Base-by-base conservation (phyloP, 73 alveolate species). In the Paramecium sonneborni region DNA sequence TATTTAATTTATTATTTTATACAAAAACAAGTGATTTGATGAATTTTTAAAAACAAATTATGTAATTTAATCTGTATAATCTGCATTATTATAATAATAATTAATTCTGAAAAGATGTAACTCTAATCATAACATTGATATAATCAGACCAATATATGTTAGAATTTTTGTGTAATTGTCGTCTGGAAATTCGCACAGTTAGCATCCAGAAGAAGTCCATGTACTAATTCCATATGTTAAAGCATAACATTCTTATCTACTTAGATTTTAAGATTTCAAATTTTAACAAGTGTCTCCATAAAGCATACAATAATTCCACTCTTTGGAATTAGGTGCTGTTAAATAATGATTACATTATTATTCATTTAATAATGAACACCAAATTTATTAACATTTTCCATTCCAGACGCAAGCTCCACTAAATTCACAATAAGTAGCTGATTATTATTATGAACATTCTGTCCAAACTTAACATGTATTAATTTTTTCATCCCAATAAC, bases 401-500 rank as follows among this genome's bases (percentile, higher is more conserved):
- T 62, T 44, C 84, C 84, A 62, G 6, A 26, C 1, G 24, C 84
- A 62, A 15, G 84, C 84, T 30, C 84, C 84, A 26, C 84, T 62
- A 62, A 5, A 62, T 26, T 62, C 84, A 32, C 84, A 62, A 62
- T 62, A 62, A 14, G 84, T 62, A 11, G 84, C 84, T 24, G 20
- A 32, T 32, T 32, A 11, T 62, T 62, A 62, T 62, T 62, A 12
- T 4, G 48, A 30, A 62, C 84, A 62, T 32, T 62, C 34, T 14
- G 84, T 62, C 84, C 84, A 62, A 62, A 30, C 48, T 30, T 62
- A 62, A 62, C 84, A 62, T 7, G 84, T 3, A 30, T 30, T 30
- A 30, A 4, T 26, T 62, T 62, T 30, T 62, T 62, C 84, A 62
- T 62, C 44, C 84, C 84, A 62, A 26, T 62, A 62, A 62, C 84